Evolutionary conservation across 225 moss, liverwort and hornwort genomes (phyloP).

Genomic region (Marchantia paleacea): DNA sequence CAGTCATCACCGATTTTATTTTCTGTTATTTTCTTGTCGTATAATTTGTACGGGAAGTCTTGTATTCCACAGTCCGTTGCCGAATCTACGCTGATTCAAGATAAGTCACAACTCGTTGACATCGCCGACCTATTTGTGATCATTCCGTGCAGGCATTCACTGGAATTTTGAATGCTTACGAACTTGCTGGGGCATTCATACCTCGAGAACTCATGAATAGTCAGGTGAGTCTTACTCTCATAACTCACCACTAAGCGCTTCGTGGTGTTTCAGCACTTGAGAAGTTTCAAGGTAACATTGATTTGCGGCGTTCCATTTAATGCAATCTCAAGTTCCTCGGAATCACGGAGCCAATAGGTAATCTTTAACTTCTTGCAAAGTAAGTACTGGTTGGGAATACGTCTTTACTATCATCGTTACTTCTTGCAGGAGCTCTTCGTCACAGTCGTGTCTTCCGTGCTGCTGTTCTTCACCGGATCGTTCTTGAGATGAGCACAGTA

Average conservation of each 20-base stretch:
- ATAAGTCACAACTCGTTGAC: too few species aligned
- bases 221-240: constrained; percentile 42
- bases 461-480: constrained; percentile 43
- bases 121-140: too few species aligned
- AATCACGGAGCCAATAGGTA: too few species aligned
- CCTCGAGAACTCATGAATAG: constrained; percentile 67
- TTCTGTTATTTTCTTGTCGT: too few species aligned
- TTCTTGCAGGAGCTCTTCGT: constrained; percentile 47
- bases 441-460: constrained; percentile 31
- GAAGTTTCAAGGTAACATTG: too few species aligned
- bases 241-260: neutral
- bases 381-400: neutral
- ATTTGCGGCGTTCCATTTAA: too few species aligned
- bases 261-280: neutral
- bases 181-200: constrained; percentile 70
- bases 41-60: too few species aligned
- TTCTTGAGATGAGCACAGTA: constrained; percentile 29
- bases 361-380: too few species aligned
- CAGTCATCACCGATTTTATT: too few species aligned
- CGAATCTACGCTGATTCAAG: too few species aligned
- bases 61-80: too few species aligned
- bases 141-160: constrained; percentile 54
- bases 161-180: constrained; percentile 71
- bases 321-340: too few species aligned
- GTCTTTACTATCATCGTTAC: neutral